Evolutionary conservation across 768 basidiomycete genomes (phyloP).

Genomic region (Gyrodon lividus): DNA sequence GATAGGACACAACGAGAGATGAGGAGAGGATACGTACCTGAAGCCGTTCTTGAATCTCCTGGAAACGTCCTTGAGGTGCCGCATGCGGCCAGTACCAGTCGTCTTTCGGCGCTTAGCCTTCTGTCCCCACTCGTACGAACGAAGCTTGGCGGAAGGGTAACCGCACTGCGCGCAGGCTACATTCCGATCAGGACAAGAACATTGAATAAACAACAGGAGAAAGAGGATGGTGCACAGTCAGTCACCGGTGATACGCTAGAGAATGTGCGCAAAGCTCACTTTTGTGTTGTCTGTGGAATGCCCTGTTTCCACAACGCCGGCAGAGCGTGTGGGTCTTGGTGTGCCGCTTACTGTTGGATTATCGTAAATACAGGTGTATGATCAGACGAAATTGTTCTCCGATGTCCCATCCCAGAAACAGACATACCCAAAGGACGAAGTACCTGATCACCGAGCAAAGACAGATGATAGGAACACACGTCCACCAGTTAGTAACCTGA

Average conservation of each 20-base stretch:
- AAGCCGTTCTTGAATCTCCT: constrained; percentile 99
- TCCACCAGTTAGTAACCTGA: constrained; percentile 14
- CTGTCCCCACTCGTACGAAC: constrained; percentile 96
- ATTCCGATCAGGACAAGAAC: neutral
- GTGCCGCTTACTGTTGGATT: constrained; percentile 80
- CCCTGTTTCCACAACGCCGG: constrained; percentile 92
- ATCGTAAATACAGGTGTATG: neutral
- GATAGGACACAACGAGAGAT: neutral
- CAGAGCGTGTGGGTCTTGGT: constrained; percentile 97
- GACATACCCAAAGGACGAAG: constrained; percentile 92
- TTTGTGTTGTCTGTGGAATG: constrained; percentile 99
- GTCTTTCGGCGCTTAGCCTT: constrained; percentile 99
- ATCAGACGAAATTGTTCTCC: neutral
- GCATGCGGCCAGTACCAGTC: constrained; percentile 96
- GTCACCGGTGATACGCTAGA: neutral
- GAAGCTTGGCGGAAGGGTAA: constrained; percentile 92
- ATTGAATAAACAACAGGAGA: neutral
- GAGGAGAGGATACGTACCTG: constrained; percentile 49
- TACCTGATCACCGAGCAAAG: constrained; percentile 57
- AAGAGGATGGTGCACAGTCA: neutral
- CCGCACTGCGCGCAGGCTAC: constrained; percentile 94
- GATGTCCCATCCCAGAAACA: neutral
- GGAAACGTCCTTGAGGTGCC: constrained; percentile 87
- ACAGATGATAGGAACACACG: neutral
- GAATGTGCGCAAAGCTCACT: constrained; percentile 47